phyloP scores from a whole-genome alignment of 2,329 filamentous ascomycete genomes.

The Ophiostoma ulmi region DNA sequence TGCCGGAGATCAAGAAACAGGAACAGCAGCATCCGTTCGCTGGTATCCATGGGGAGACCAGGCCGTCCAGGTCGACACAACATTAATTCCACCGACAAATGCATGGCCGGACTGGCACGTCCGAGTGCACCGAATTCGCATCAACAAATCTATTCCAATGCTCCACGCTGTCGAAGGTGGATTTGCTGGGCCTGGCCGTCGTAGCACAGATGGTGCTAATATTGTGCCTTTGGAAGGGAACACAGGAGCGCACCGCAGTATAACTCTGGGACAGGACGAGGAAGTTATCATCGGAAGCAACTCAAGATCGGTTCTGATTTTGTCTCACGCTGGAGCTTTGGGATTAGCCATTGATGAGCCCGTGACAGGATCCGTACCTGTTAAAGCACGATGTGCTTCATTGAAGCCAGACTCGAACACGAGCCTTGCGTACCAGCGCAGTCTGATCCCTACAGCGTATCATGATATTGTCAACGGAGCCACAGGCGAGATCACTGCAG shows the following conservation, averaged over 20 bases:
- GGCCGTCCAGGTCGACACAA: slow-evolving; percentile 34
- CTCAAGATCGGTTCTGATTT: not conserved
- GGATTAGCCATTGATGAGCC: not conserved
- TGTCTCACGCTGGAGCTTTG: not conserved
- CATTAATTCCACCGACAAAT: slow-evolving; percentile 34
- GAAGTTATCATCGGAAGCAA: not conserved
- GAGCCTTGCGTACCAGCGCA: slow-evolving; percentile 31
- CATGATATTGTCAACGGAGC: slow-evolving; percentile 5
- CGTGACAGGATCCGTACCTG: not conserved
- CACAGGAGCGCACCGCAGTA: not conserved
- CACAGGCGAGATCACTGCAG: not conserved
- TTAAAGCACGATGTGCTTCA: slow-evolving; percentile 13
- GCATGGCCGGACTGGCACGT: slow-evolving; percentile 39
- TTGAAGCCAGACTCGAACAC: slow-evolving; percentile 35
- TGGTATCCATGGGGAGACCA: slow-evolving; percentile 28
- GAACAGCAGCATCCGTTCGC: slow-evolving; percentile 7
- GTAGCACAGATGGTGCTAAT: slow-evolving; percentile 15
- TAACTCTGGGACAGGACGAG: not conserved
- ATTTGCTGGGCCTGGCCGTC: slow-evolving; percentile 28
- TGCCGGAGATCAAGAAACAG: not conserved
- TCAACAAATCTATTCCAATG: slow-evolving; percentile 10
- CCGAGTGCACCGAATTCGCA: slow-evolving; percentile 34
- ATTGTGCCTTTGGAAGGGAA: not conserved
- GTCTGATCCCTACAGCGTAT: slow-evolving; percentile 29
- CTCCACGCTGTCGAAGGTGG: slow-evolving; percentile 30